Base-by-base conservation (phyloP, 2,329 filamentous ascomycete species). In the Colletotrichum eremochloae region DNA sequence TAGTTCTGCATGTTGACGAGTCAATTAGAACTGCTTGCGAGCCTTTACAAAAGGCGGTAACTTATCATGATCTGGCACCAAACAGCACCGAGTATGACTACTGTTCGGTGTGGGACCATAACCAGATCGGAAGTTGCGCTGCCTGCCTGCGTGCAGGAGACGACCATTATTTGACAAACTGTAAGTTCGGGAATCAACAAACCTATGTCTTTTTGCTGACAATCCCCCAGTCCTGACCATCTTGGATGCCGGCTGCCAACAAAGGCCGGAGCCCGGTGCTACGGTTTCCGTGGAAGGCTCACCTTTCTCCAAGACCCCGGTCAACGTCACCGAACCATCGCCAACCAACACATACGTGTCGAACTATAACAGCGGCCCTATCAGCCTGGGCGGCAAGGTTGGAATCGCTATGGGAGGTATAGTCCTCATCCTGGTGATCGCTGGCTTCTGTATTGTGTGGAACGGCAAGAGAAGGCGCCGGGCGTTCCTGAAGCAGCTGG, bases 381-480 rank as follows among this genome's bases (percentile, higher is more conserved):
- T 92, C 9, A 84, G 80, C 2, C 81, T 91, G 1, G 88, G 86
- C 5, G 87, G 84, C 15, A 88, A 89, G 67, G 88, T 90, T 0
- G 90, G 89, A 73, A 88, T 92, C 63, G 87, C 85, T 18, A 82
- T 88, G 31, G 89, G 85, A 6, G 85, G 82, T 0, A 74, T 91
- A 0, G 81, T 84, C 8, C 64, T 88, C 0, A 20, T 90, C 5
- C 81, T 92, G 3, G 77, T 81, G 9, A 15, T 87, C 1, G 74
- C 82, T 11, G 90, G 90, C 12, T 87, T 85, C 77, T 83, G 81
- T 67, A 84, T 92, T 64, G 83, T 92, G 24, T 86, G 86, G 78
- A 86, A 85, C 48, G 90, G 90, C 3, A 89, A 86, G 72, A 86
- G 88, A 12, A 83, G 86, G 15, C 84, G 90, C 63, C 84, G 86